phyloP scores from a whole-genome alignment of 257 asterid species.

The Ehretia macrophylla region DNA sequence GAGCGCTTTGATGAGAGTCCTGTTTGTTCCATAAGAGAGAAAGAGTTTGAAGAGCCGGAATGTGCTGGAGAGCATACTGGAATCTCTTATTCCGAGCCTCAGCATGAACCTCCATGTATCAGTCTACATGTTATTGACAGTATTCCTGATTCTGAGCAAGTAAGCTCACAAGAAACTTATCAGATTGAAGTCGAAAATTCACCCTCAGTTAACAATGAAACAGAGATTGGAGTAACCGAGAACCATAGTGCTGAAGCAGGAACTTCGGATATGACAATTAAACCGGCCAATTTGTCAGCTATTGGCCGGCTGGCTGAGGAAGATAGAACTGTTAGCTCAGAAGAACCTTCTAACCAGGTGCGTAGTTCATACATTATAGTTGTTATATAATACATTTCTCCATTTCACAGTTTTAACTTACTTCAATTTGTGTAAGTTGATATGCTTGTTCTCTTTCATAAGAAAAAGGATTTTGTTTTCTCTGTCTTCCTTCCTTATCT shows the following conservation, averaged over 20 bases:
- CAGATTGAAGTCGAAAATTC: slow-evolving; percentile 18
- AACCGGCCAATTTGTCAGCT: slow-evolving; percentile 12
- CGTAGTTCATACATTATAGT: neutral
- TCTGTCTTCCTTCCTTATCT: neutral
- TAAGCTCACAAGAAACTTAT: slow-evolving; percentile 18
- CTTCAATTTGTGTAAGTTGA: too few relatives aligned
- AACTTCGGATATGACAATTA: slow-evolving; percentile 10
- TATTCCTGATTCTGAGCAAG: slow-evolving; percentile 18
- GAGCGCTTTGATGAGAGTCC: slow-evolving; percentile 24
- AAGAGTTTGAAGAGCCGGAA: slow-evolving; percentile 13
- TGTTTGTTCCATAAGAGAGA: slow-evolving; percentile 13
- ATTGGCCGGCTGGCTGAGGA: neutral
- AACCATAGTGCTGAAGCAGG: slow-evolving; percentile 15
- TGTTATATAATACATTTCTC: neutral
- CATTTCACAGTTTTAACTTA: neutral
- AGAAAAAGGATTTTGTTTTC: neutral
- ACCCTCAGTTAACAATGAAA: slow-evolving; percentile 1
- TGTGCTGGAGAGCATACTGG: slow-evolving; percentile 10
- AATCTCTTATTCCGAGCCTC: slow-evolving; percentile 19
- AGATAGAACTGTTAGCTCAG: neutral
- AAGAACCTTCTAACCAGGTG: slow-evolving; percentile 37
- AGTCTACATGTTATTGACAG: slow-evolving; percentile 1
- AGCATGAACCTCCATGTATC: slow-evolving; percentile 13
- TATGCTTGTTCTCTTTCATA: too few relatives aligned
- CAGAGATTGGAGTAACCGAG: slow-evolving; percentile 21